Base-by-base conservation (phyloP, 495 filamentous ascomycete genomes). In the Podospora pseudocomata region DNA sequence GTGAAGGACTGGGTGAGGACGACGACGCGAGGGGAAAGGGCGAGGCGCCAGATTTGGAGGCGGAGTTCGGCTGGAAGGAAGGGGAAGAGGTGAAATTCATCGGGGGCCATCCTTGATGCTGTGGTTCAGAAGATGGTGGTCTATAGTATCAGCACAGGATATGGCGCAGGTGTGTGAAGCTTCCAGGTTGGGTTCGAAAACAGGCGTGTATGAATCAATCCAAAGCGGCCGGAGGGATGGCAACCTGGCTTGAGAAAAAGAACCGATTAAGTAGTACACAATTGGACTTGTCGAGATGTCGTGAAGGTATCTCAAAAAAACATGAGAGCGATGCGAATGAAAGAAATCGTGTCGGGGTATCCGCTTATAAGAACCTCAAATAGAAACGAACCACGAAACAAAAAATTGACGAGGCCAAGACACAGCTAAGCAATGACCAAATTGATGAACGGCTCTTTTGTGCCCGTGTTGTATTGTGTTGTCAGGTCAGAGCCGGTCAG, bases 31-130 rank as follows among this genome's bases (percentile, higher is more conserved):
- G 77, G 71, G 19, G 75, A 68, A 64, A 77, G 80, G 64, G 76
- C 73, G 13, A 77, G 72, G 64, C 72, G 70, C 81, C 81, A 86
- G 70, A 86, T 82, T 53, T 83, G 72, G 61, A 83, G 77, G 62
- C 84, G 83, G 44, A 85, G 78, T 76, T 86, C 84, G 39, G 78
- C 60, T 32, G 84, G 81, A 13, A 86, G 76, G 16, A 65, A 32
- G 23, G 71, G 59, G 72, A 85, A 86, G 67, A 78, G 71, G 57
- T 72, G 64, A 68, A 85, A 85, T n/a, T 70, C 65, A 16, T 68
- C 19, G 16, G 32, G 4, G 60, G 20, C 66, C 65, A 49, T 65
- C 65, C 56, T 65, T 74, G 68, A 59, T 20, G 23, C 67, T 58
- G 26, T 34, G 11, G 55, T 26, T 30, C 54, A 18, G 30, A 49